Evolutionary conservation across 1,284 basidiomycete genomes (phyloP), one percentile per base, ranked within the genome.

Genomic region (Ceraceosorus guamensis): DNA sequence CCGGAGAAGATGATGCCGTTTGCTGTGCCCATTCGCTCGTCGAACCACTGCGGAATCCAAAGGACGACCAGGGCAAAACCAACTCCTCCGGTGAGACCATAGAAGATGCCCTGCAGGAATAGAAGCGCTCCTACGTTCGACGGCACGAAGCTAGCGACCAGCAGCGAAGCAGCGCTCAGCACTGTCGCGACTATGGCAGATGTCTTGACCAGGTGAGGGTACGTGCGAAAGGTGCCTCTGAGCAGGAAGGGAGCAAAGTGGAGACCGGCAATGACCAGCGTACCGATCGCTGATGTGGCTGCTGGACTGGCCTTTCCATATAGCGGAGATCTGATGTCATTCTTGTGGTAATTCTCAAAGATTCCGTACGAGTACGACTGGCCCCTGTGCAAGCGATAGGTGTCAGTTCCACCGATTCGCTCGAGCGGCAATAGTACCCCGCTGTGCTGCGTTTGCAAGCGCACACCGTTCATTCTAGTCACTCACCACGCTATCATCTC

Each of bases 321-420:
- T 49, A 69, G 61, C n/a, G 65, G 62, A 30, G 67, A 69, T 33
- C 24, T 33, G 0, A 59, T 53, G 30, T 68, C 43, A 43, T 65
- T 61, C 46, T 61, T 46, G 53, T 72, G 73, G 46, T 71, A 76
- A 35, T 69, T 65, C 48, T 73, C 71, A 50, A 67, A 73, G 4
- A 67, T 61, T 13, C 73, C 73, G 48, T 67, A 75, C 8, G 66
- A 60, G 54, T 65, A 61, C 11, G 61, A 54, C 6, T 57, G 53
- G 24, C 67, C 67, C 65, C 65, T 67, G 53, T 63, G 59, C 58
- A 67, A 64, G 33, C 61, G 59, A 55, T 61, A 57, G 50, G 55
- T 65, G 5, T 44, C 13, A 13, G n/a, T 44, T 44, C n/a, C n/a
- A 13, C 41, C 13, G n/a, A 44, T 44, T 44, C n/a, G 41, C n/a